A percentile compares a stretch with the other conserved stretches of the same genome.
These are phyloP conservation scores for Aspergillus aculeatinus DNA, from an alignment of 2,329 filamentous ascomycete genomes.

Conservation along the genomic window DNA sequence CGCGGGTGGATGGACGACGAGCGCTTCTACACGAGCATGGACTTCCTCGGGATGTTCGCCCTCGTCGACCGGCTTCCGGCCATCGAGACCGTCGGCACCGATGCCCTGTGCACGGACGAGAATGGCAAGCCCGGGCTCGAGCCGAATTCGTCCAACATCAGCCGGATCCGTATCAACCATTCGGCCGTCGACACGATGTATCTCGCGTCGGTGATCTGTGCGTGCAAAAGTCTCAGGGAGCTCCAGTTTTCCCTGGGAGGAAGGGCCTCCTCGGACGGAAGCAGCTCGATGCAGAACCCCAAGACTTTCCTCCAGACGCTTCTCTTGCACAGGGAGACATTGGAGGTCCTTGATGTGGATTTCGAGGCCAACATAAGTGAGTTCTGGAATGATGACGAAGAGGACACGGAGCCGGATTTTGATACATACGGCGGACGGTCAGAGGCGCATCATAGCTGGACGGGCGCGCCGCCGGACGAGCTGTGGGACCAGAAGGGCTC, in stretches of 20 bases:
- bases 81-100: conserved; percentile 19
- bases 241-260: too few species aligned
- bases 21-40: conserved; percentile 10
- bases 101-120: conserved; percentile 10
- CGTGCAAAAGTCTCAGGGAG: too few species aligned
- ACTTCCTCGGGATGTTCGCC: conserved; percentile 13
- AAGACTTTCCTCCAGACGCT: conserved; percentile 19
- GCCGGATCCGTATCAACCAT: too few species aligned
- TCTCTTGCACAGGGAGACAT: conserved; percentile 17
- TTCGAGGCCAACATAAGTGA: conserved; percentile 1
- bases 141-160: too few species aligned
- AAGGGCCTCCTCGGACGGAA: too few species aligned
- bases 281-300: conserved; percentile 10
- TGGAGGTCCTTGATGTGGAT: conserved; percentile 22
- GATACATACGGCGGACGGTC: background rate
- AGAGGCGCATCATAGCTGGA: background rate
- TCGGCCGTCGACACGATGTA: too few species aligned
- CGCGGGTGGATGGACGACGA: background rate
- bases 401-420: background rate
- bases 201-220: too few species aligned
- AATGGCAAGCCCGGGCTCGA: background rate
- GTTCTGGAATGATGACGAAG: background rate
- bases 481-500: conserved; percentile 15
- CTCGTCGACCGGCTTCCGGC: conserved; percentile 19
- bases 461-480: background rate